Conservation (phyloP, 805 yeast genomes). For the Metschnikowia similis region DNA sequence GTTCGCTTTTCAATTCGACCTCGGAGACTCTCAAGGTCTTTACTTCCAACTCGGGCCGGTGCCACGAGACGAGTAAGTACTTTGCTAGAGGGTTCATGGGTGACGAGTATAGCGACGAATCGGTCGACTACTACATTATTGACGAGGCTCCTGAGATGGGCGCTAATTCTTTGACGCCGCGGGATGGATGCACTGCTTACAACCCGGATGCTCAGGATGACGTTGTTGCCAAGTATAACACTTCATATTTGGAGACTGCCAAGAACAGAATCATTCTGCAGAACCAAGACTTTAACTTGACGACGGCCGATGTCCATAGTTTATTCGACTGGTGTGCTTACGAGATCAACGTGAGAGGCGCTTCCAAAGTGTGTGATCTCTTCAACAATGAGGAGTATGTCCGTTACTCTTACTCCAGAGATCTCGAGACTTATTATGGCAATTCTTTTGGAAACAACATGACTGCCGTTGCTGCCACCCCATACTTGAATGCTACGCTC, state of each 20-base stretch:
- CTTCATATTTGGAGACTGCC: constrained; percentile 47
- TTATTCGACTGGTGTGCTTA: constrained; percentile 67
- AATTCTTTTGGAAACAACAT: constrained; percentile 61
- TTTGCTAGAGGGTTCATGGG: constrained; percentile 61
- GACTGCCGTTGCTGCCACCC: constrained; percentile 57
- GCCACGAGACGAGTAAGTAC: constrained; percentile 49
- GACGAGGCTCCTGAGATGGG: constrained; percentile 49
- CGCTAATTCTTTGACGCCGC: constrained; percentile 57
- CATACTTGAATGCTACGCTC: constrained; percentile 46
- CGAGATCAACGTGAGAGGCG: constrained; percentile 67
- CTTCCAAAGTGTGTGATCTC: constrained; percentile 61
- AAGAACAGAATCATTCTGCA: constrained; percentile 52
- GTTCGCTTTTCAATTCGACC: constrained; percentile 36
- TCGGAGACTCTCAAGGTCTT: constrained; percentile 44
- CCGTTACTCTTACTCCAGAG: constrained; percentile 56
- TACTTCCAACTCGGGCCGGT: constrained; percentile 52
- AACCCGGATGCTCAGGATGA: constrained; percentile 28
- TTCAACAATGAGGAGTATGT: constrained; percentile 68
- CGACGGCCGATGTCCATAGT: constrained; percentile 46
- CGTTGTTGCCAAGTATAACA: constrained; percentile 26
- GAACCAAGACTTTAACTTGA: constrained; percentile 52
- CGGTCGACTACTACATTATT: constrained; percentile 35
- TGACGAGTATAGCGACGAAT: constrained; percentile 30
- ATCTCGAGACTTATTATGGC: constrained; percentile 55
- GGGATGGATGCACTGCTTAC: constrained; percentile 39